These are phyloP conservation scores for Mortierella sp. DNA, from an alignment of 371 early-diverging fungal species.

Conservation along the genomic window DNA sequence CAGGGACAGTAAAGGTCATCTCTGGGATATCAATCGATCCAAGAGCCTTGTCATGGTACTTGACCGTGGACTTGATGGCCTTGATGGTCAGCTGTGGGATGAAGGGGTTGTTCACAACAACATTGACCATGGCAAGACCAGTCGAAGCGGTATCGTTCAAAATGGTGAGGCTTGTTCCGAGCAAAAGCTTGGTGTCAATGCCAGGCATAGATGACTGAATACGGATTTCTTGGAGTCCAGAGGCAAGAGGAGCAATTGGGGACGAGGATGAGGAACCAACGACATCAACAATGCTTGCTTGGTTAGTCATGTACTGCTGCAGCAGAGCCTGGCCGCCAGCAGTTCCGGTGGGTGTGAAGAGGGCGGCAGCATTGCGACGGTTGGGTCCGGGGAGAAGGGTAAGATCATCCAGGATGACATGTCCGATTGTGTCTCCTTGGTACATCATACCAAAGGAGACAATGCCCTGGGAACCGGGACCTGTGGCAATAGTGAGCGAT, in stretches of 20 bases:
- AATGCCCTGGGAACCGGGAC: constrained; percentile 32
- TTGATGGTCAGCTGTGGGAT: constrained; percentile 56
- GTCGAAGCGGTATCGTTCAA: constrained; percentile 43
- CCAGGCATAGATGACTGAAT: constrained; percentile 60
- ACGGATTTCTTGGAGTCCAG: constrained; percentile 51
- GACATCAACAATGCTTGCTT: constrained; percentile 54
- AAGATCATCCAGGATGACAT: constrained; percentile 53
- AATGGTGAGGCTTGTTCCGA: constrained; percentile 53
- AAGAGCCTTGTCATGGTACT: constrained; percentile 56
- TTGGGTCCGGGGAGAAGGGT: constrained; percentile 58
- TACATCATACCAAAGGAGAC: constrained; percentile 57
- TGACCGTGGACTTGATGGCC: constrained; percentile 55
- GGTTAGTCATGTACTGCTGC: constrained; percentile 58
- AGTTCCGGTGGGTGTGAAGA: constrained; percentile 56
- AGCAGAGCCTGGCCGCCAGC: constrained; percentile 55
- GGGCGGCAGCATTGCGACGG: constrained; percentile 52
- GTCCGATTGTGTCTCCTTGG: constrained; percentile 53
- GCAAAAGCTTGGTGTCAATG: constrained; percentile 52
- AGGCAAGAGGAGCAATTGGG: constrained; percentile 54
- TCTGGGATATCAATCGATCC: constrained; percentile 55
- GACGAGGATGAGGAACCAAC: constrained; percentile 53
- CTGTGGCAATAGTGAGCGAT: constrained; percentile 57
- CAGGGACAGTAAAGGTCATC: constrained; percentile 21
- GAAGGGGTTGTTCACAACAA: constrained; percentile 62
- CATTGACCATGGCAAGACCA: constrained; percentile 52